Conservation (phyloP, 371 early-diverging fungal species). For the Apophysomyces sp. region DNA sequence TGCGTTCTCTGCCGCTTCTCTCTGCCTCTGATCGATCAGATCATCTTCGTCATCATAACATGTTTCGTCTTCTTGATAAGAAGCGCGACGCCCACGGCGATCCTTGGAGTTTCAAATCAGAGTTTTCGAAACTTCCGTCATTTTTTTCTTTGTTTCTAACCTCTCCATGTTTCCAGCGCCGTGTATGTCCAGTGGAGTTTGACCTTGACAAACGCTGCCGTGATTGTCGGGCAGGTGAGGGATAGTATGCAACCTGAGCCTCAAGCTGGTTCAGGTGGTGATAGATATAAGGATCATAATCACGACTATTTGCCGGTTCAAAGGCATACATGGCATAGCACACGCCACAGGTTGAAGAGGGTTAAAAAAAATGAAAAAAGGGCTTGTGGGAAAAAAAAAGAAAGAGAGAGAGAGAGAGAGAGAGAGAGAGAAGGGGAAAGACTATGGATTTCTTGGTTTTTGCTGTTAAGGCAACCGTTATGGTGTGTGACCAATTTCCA, state of each 20-base stretch:
- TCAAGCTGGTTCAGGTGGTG: slow-evolving; percentile 6
- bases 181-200: not conserved
- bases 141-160: not conserved
- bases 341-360: not conserved
- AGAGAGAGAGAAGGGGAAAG: not conserved
- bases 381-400: not conserved
- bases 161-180: not conserved
- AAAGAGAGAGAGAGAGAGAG: not conserved
- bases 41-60: not conserved
- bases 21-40: not conserved
- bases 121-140: not conserved
- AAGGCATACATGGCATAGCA: not conserved
- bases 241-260: slow-evolving; percentile 4
- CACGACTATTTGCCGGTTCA: not conserved
- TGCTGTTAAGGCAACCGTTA: too few species aligned
- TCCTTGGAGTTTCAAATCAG: slow-evolving; percentile 2
- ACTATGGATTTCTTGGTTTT: too few species aligned
- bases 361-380: too few species aligned
- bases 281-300: slow-evolving; percentile 13
- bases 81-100: not conserved
- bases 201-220: not conserved
- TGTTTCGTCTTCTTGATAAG: not conserved
- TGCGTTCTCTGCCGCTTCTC: not conserved
- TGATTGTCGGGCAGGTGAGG: not conserved
- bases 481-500: too few species aligned